Conservation (phyloP, 768 basidiomycete genomes). For the Boletus rufocinnamomeus region DNA sequence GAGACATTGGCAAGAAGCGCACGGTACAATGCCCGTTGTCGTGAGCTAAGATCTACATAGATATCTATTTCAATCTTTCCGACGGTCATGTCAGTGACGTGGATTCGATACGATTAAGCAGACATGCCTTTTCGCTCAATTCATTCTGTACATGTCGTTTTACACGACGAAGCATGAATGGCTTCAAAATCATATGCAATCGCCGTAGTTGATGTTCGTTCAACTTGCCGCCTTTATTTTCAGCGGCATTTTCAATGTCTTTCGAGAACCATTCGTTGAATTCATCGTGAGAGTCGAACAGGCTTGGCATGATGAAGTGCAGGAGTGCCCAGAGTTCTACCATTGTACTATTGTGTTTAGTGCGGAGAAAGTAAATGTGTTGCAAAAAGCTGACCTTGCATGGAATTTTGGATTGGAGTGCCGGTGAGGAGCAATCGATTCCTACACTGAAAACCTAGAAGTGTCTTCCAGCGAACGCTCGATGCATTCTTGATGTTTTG, state of each 20-base stretch:
- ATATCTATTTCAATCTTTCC: conserved; percentile 92
- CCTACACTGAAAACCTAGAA: conserved; percentile 93
- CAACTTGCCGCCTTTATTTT: conserved; percentile 87
- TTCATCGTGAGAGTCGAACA: conserved; percentile 99
- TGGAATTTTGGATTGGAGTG: conserved; percentile 98
- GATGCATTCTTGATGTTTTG: conserved; percentile 99
- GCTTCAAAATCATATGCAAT: conserved; percentile 97
- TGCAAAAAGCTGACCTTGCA: conserved; percentile 74
- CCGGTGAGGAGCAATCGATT: conserved; percentile 95
- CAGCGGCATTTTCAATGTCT: conserved; percentile 94
- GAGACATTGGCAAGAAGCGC: conserved; percentile 92
- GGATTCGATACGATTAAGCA: conserved; percentile 49
- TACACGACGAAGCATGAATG: conserved; percentile 97
- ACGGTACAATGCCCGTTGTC: conserved; percentile 88
- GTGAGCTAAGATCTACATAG: conserved; percentile 89
- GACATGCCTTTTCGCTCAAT: conserved; percentile 89
- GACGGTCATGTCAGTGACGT: conserved; percentile 80
- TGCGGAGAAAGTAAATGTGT: not conserved
- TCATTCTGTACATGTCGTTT: conserved; percentile 99
- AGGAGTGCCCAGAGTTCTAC: conserved; percentile 96
- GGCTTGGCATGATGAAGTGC: conserved; percentile 99
- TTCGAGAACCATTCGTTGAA: conserved; percentile 99
- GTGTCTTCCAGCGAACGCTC: conserved; percentile 95
- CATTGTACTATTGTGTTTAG: conserved; percentile 7
- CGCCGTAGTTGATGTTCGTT: conserved; percentile 95